Conservation (phyloP, 495 filamentous ascomycete species). For the Talaromyces adpressus region DNA sequence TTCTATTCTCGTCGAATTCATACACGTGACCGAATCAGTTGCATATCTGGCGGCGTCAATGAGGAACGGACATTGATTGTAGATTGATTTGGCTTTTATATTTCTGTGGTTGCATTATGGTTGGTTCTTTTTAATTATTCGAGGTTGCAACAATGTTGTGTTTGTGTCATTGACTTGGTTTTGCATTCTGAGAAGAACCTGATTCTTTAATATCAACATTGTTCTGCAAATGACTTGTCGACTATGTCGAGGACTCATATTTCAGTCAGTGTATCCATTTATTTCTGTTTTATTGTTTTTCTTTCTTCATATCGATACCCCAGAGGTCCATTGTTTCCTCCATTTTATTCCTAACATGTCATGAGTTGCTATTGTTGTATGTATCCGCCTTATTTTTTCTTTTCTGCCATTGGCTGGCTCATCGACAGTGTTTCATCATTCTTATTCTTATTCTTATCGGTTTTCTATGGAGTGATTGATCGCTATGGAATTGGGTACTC, state of each 20-base stretch:
- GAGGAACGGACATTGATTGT: slow-evolving; percentile 3
- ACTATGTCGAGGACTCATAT: neutral
- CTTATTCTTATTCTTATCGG: slow-evolving; percentile 9
- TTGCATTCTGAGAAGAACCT: neutral
- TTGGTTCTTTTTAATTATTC: slow-evolving; percentile 11
- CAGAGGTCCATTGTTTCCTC: slow-evolving; percentile 7
- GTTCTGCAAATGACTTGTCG: slow-evolving; percentile 19
- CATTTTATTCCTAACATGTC: neutral
- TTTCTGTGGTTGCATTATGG: slow-evolving; percentile 9
- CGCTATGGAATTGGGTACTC: neutral
- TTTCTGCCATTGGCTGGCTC: slow-evolving; percentile 3
- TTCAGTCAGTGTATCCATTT: neutral
- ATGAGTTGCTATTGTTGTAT: slow-evolving; percentile 3
- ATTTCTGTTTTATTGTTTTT: slow-evolving; percentile 6
- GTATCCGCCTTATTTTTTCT: neutral
- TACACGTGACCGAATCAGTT: slow-evolving; percentile 4
- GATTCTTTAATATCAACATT: slow-evolving; percentile 9
- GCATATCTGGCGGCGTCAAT: slow-evolving; percentile 4
- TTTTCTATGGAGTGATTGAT: neutral
- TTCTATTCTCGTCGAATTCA: neutral
- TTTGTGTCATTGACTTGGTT: slow-evolving; percentile 11
- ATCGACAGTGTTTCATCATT: slow-evolving; percentile 1
- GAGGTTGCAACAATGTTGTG: neutral
- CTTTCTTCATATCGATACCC: slow-evolving; percentile 7
- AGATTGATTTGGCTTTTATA: slow-evolving; percentile 12